These are phyloP conservation scores for Senna tora DNA, from an alignment of 306 rosid species.

Conservation along the genomic window DNA sequence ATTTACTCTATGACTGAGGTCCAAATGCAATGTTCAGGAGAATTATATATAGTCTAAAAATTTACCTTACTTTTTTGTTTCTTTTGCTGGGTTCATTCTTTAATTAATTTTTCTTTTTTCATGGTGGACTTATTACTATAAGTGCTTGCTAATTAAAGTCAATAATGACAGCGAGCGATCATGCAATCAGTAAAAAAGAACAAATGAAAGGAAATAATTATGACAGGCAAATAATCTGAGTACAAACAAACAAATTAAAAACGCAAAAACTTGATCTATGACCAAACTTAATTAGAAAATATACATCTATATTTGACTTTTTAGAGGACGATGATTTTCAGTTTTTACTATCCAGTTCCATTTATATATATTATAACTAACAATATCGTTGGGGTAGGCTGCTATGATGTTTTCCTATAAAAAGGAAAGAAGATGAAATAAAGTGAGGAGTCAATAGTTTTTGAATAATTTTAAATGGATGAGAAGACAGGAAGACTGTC, in stretches of 20 bases:
- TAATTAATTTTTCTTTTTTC: too few species aligned
- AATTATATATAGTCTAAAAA: constrained; percentile 34
- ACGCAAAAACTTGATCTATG: constrained; percentile 8
- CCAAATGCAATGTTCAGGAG: constrained; percentile 33
- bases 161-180: constrained; percentile 44
- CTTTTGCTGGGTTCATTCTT: constrained; percentile 35
- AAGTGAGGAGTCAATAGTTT: constrained; percentile 28
- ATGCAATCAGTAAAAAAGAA: constrained; percentile 15
- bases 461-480: constrained; percentile 27
- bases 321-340: background rate
- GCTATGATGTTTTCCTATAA: constrained; percentile 12
- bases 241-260: constrained; percentile 15
- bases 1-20: background rate
- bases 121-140: constrained; percentile 10
- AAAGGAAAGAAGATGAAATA: background rate
- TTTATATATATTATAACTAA: background rate
- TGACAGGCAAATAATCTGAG: background rate
- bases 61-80: constrained; percentile 35
- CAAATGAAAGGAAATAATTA: background rate
- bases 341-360: background rate
- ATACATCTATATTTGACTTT: background rate
- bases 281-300: background rate
- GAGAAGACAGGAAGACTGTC: constrained; percentile 32
- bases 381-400: constrained; percentile 20
- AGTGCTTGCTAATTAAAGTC: constrained; percentile 33